phyloP scores from a whole-genome alignment of 2,329 filamentous ascomycete species.

The Trichocomaceae sp. region DNA sequence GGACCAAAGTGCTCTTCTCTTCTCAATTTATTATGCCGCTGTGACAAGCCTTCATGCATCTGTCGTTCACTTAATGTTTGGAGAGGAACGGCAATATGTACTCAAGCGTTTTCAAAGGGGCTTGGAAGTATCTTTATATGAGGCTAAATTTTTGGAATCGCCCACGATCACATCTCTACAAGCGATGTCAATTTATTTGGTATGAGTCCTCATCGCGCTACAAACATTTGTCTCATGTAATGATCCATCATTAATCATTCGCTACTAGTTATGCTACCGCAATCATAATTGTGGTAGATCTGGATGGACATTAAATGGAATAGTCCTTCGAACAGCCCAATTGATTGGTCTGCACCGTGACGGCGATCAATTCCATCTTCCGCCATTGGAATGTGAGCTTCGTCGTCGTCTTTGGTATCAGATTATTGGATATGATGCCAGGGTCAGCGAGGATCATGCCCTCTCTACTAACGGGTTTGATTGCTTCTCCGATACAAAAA shows the following conservation, averaged over 20 bases:
- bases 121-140: slow-evolving; percentile 32
- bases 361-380: slow-evolving; percentile 41
- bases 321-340: slow-evolving; percentile 45
- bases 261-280: slow-evolving; percentile 4
- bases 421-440: slow-evolving; percentile 47
- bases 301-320: slow-evolving; percentile 46
- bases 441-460: slow-evolving; percentile 52
- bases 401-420: slow-evolving; percentile 50
- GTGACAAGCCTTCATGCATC: slow-evolving; percentile 12
- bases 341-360: slow-evolving; percentile 47
- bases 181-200: slow-evolving; percentile 30
- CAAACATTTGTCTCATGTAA: no score
- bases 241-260: no score
- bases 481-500: slow-evolving; percentile 46
- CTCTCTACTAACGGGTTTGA: slow-evolving; percentile 43
- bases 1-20: slow-evolving; percentile 13
- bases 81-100: slow-evolving; percentile 10
- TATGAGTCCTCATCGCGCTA: no score
- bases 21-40: slow-evolving; percentile 17
- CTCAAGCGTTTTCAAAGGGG: slow-evolving; percentile 12
- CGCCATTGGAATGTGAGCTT: slow-evolving; percentile 48
- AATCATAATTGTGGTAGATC: slow-evolving; percentile 7
- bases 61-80: slow-evolving; percentile 13
- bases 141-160: slow-evolving; percentile 32
- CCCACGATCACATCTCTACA: slow-evolving; percentile 24